Evolutionary conservation across 306 rosid genomes (phyloP).

Genomic region (Vigna reflexopilosa): DNA sequence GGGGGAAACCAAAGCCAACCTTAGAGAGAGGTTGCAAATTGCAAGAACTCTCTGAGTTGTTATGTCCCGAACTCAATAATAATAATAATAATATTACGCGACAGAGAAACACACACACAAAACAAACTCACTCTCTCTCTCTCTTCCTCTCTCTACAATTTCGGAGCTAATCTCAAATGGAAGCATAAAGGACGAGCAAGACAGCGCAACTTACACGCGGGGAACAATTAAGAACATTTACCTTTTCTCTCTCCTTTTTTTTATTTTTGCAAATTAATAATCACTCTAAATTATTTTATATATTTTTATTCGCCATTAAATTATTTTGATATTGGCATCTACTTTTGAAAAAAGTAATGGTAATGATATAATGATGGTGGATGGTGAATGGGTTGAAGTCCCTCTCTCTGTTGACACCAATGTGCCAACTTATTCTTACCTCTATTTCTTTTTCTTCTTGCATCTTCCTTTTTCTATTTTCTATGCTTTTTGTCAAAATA

Average conservation of each 20-base stretch:
- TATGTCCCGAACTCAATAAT: conserved; percentile 16
- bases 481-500: conserved; percentile 15
- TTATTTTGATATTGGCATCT: neutral
- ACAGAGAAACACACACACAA: conserved; percentile 3
- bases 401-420: conserved; percentile 40
- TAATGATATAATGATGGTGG: conserved; percentile 26
- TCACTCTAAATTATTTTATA: neutral
- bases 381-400: conserved; percentile 32
- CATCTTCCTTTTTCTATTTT: neutral
- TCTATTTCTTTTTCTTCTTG: neutral
- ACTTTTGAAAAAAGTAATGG: conserved; percentile 21
- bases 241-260: neutral
- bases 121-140: conserved; percentile 15
- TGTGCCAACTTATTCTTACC: conserved; percentile 38
- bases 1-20: conserved; percentile 5
- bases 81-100: conserved; percentile 11
- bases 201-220: conserved; percentile 74
- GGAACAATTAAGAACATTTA: conserved; percentile 36
- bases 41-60: conserved; percentile 44
- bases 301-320: conserved; percentile 3
- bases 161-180: conserved; percentile 45
- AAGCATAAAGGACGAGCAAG: conserved; percentile 52
- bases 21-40: conserved; percentile 22
- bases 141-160: conserved; percentile 42
- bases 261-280: neutral